These are phyloP conservation scores for Brassica nigra DNA, from an alignment of 345 rosid species.

Conservation along the genomic window DNA sequence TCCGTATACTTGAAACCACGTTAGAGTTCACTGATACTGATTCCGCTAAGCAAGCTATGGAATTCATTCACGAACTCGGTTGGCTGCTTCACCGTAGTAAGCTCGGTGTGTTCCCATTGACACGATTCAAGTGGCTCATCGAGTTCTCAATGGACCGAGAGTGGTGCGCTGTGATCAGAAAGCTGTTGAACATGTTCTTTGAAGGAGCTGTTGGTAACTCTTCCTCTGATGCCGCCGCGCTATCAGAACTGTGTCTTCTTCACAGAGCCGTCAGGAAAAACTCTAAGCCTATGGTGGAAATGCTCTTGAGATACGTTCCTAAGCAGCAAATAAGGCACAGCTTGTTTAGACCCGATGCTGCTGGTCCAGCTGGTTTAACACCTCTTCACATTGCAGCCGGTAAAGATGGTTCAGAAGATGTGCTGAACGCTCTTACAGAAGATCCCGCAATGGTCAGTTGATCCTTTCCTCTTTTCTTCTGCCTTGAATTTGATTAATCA, in stretches of 20 bases:
- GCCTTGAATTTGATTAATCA: conserved; percentile 8
- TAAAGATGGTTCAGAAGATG: conserved; percentile 93
- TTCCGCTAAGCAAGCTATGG: conserved; percentile 77
- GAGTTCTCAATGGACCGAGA: conserved; percentile 95
- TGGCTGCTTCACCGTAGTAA: conserved; percentile 96
- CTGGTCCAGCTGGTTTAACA: conserved; percentile 94
- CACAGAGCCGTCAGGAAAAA: conserved; percentile 97
- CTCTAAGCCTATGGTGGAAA: conserved; percentile 71
- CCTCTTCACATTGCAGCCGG: conserved; percentile 99
- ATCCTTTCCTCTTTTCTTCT: background rate
- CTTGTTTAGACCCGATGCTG: conserved; percentile 82
- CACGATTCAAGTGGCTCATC: conserved; percentile 83
- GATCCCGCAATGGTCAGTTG: conserved; percentile 83
- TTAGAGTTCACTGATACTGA: conserved; percentile 65
- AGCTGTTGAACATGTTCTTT: conserved; percentile 69
- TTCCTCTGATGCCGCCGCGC: conserved; percentile 50
- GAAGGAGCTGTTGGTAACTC: conserved; percentile 70
- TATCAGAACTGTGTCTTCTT: conserved; percentile 82
- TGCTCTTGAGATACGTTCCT: conserved; percentile 74
- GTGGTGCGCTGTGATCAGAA: conserved; percentile 93
- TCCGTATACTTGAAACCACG: conserved; percentile 69
- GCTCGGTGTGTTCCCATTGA: conserved; percentile 64
- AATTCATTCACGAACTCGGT: conserved; percentile 94
- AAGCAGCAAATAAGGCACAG: conserved; percentile 26
- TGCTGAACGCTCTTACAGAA: conserved; percentile 76